A percentile compares a stretch with the other conserved stretches of the same genome.
These are phyloP conservation scores for Tetrahymena elliotti DNA, from an alignment of 73 alveolate genomes.

Conservation along the genomic window DNA sequence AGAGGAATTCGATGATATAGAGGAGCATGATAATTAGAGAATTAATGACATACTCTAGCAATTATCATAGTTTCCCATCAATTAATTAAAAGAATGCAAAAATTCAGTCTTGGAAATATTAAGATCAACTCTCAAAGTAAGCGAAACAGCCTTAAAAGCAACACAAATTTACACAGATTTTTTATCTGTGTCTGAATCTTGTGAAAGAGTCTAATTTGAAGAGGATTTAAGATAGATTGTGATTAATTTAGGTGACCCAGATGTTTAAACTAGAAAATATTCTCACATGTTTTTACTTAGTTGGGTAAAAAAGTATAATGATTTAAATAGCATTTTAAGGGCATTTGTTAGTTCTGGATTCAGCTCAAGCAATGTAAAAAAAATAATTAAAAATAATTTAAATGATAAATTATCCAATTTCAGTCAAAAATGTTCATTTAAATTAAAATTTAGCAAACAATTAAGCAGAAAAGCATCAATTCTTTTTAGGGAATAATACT, in stretches of 20 bases:
- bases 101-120: neutral
- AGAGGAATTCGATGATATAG: neutral
- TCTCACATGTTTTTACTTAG: neutral
- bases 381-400: neutral
- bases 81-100: neutral
- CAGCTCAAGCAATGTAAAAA: neutral
- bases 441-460: neutral
- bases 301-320: neutral
- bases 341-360: neutral
- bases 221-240: neutral
- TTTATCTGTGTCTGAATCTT: neutral
- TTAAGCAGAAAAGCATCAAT: neutral
- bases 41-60: neutral
- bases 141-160: neutral
- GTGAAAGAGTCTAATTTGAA: neutral
- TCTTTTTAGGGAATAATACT: neutral
- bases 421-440: neutral
- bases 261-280: neutral
- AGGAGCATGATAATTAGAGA: neutral
- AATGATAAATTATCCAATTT: neutral
- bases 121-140: neutral
- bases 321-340: neutral
- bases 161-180: neutral
- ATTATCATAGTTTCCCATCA: neutral
- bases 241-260: neutral